Percentiles rank a stretch among this genome's conserved stretches.
Conservation (phyloP, 495 filamentous ascomycete genomes). For the Neurospora sp. region DNA sequence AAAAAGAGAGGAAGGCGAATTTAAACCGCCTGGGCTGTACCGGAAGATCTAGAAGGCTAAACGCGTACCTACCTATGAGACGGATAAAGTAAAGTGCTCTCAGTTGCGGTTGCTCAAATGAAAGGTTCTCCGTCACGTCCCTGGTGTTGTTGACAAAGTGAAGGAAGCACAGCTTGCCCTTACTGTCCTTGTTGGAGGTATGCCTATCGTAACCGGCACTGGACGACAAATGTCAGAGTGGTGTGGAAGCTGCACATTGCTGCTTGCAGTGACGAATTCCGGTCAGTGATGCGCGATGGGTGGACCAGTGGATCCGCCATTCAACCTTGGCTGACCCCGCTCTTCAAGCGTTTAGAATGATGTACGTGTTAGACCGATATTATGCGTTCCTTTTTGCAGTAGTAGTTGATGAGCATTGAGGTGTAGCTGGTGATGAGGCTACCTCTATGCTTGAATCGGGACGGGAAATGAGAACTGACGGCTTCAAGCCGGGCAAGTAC, state of each 20-base stretch:
- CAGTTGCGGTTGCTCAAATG: not conserved
- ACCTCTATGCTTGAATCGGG: not conserved
- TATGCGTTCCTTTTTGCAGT: not conserved
- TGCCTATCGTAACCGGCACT: not conserved
- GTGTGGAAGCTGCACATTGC: not conserved
- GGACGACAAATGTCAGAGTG: not conserved
- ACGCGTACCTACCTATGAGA: not conserved
- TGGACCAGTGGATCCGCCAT: not conserved
- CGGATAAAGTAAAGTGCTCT: not conserved
- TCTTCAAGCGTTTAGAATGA: not conserved
- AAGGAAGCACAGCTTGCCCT: not conserved
- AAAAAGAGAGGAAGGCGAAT: not conserved
- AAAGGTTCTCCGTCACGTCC: not conserved
- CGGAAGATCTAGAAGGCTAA: not conserved
- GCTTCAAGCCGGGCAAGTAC: not conserved
- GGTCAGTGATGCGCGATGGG: not conserved
- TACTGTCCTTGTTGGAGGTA: not conserved
- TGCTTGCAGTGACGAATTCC: not conserved
- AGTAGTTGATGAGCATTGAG: not conserved
- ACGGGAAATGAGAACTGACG: not conserved
- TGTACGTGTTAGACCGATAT: not conserved
- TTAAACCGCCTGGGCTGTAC: not conserved
- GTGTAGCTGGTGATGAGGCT: not conserved
- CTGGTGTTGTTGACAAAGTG: not conserved
- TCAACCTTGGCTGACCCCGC: not conserved